phyloP scores from a whole-genome alignment of 2,329 filamentous ascomycete genomes.

The Xylariaceae sp. region DNA sequence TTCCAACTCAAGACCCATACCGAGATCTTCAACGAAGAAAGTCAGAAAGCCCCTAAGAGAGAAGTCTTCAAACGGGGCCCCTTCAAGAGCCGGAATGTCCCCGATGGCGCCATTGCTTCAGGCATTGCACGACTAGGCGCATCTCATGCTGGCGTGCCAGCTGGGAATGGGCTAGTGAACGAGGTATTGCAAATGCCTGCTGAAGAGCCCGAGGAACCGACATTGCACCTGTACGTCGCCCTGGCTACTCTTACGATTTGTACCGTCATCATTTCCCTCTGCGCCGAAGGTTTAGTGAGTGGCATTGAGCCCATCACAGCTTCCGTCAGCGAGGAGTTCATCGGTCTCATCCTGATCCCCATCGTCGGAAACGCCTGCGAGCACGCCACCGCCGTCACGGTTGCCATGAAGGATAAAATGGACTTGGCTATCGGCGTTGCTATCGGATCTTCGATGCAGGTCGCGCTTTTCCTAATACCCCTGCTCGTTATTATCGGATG shows the following conservation, averaged over 20 bases:
- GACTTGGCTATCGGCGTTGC: constrained; percentile 76
- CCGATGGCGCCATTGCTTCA: constrained; percentile 23
- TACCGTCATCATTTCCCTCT: constrained; percentile 74
- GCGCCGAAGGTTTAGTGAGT: constrained; percentile 72
- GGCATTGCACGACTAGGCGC: constrained; percentile 22
- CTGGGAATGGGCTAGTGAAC: constrained; percentile 41
- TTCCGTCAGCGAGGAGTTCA: constrained; percentile 66
- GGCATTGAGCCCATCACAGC: constrained; percentile 64
- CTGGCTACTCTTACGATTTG: constrained; percentile 64
- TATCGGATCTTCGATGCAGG: constrained; percentile 75
- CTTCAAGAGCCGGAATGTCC: constrained; percentile 23
- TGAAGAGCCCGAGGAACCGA: constrained; percentile 68
- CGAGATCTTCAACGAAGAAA: constrained; percentile 71
- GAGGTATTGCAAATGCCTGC: constrained; percentile 39
- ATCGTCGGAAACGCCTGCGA: constrained; percentile 82
- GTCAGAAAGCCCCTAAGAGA: constrained; percentile 57
- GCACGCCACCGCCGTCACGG: constrained; percentile 73
- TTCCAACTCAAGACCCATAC: constrained; percentile 89
- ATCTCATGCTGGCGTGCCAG: constrained; percentile 16
- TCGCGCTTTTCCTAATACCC: constrained; percentile 72
- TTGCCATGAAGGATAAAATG: constrained; percentile 81
- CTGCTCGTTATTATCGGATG: constrained; percentile 72
- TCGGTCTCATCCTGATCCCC: constrained; percentile 72
- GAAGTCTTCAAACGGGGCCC: constrained; percentile 11
- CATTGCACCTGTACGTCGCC: constrained; percentile 67